Evolutionary conservation across 2,329 filamentous ascomycete species (phyloP).

Genomic region (Niveomyces coronatus): DNA sequence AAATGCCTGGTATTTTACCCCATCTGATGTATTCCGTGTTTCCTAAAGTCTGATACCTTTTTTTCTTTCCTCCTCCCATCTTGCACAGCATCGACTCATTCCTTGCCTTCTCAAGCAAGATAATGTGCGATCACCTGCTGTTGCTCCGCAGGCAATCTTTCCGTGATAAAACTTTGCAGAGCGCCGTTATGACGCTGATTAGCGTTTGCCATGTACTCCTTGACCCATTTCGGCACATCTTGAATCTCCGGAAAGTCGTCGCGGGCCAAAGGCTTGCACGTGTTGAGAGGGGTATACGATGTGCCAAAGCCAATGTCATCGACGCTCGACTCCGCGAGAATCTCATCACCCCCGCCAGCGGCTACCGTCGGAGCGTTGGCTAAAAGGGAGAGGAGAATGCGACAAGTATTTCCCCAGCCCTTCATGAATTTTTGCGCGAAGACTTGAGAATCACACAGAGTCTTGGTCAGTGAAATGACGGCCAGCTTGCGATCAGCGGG

Average conservation of each 20-base stretch:
- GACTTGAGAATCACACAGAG: slow-evolving; percentile 71
- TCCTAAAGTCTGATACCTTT: slow-evolving; percentile 1
- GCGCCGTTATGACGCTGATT: slow-evolving; percentile 63
- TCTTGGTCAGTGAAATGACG: slow-evolving; percentile 88
- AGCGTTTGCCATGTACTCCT: slow-evolving; percentile 64
- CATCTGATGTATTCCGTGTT: slow-evolving; percentile 1
- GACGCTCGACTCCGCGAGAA: slow-evolving; percentile 78
- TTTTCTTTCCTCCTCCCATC: slow-evolving; percentile 5
- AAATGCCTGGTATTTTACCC: slow-evolving; percentile 7
- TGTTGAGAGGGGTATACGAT: slow-evolving; percentile 88
- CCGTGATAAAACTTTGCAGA: slow-evolving; percentile 59
- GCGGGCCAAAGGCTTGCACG: slow-evolving; percentile 61
- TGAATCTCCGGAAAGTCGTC: slow-evolving; percentile 83
- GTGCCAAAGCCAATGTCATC: slow-evolving; percentile 93
- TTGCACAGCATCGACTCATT: slow-evolving; percentile 20
- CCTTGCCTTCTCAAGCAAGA: slow-evolving; percentile 25
- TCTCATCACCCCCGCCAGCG: slow-evolving; percentile 57
- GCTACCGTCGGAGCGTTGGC: slow-evolving; percentile 71
- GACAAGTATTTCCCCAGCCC: slow-evolving; percentile 85
- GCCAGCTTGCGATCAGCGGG: slow-evolving; percentile 89
- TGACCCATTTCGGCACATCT: slow-evolving; percentile 77
- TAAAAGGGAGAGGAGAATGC: slow-evolving; percentile 78
- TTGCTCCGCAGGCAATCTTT: slow-evolving; percentile 56
- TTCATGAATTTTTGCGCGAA: slow-evolving; percentile 77
- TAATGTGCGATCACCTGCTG: slow-evolving; percentile 43